Conservation (phyloP, 1,284 basidiomycete genomes). For the Pascua sp. region DNA sequence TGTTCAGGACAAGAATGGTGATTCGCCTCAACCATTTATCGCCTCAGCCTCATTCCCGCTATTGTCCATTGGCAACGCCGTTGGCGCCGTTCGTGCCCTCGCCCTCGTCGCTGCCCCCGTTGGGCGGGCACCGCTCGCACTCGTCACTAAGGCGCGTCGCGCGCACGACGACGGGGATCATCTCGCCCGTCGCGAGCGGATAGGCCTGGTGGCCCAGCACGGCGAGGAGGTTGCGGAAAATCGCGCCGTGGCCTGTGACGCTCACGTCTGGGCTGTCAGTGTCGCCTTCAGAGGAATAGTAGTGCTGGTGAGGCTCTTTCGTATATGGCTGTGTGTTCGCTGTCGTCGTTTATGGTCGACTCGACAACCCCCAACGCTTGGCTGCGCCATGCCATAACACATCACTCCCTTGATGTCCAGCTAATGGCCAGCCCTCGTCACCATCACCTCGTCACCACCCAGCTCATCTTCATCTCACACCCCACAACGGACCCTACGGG, state of each 20-base stretch:
- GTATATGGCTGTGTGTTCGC: too few relatives aligned
- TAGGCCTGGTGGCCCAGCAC: constrained; percentile 45
- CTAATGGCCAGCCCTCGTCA: neutral
- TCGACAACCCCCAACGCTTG: too few relatives aligned
- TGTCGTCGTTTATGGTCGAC: too few relatives aligned
- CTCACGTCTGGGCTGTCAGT: constrained; percentile 40
- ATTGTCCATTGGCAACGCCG: too few relatives aligned
- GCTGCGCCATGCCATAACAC: neutral
- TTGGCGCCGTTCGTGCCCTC: too few relatives aligned
- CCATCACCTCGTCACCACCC: neutral
- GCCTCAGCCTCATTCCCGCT: too few relatives aligned
- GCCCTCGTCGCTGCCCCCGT: too few relatives aligned
- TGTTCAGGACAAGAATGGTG: too few relatives aligned
- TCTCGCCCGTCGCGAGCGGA: constrained; percentile 46
- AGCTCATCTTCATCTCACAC: neutral
- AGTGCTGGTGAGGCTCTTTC: neutral
- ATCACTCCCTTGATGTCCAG: neutral
- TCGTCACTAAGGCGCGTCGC: constrained; percentile 23
- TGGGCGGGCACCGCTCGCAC: too few relatives aligned
- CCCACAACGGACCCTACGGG: too few relatives aligned
- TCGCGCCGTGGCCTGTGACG: constrained; percentile 52
- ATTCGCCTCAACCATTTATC: too few relatives aligned
- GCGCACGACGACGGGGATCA: constrained; percentile 48
- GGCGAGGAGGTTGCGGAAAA: constrained; percentile 45
- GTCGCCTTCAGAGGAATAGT: too few relatives aligned